Evolutionary conservation across 2,329 filamentous ascomycete species (phyloP).

Genomic region (Xylariaceae sp.): DNA sequence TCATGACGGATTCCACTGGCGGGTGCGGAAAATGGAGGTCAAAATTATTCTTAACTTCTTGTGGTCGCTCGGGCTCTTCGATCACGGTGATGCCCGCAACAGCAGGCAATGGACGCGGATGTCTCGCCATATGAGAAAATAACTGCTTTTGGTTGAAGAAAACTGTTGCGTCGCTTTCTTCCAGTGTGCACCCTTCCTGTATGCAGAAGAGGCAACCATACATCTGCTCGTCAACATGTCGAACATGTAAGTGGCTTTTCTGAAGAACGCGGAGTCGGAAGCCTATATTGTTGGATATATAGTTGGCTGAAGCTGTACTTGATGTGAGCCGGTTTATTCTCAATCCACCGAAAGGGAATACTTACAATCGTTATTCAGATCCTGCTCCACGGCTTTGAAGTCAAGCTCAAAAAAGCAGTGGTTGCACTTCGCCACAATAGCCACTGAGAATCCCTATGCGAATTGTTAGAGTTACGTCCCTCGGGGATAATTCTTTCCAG

Average conservation of each 20-base stretch:
- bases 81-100: slow-evolving; percentile 53
- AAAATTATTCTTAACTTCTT: slow-evolving; percentile 50
- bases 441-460: slow-evolving; percentile 45
- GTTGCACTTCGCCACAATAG: slow-evolving; percentile 54
- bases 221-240: slow-evolving; percentile 53
- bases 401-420: slow-evolving; percentile 58
- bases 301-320: slow-evolving; percentile 49
- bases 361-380: slow-evolving; percentile 53
- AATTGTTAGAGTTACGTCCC: not conserved
- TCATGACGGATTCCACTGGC: slow-evolving; percentile 45
- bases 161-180: slow-evolving; percentile 59
- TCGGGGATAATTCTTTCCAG: not conserved
- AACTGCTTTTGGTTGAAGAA: slow-evolving; percentile 57
- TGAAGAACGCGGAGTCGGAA: slow-evolving; percentile 59
- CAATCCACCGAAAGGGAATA: not conserved
- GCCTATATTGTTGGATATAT: slow-evolving; percentile 47
- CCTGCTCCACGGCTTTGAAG: slow-evolving; percentile 54
- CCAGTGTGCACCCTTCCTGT: slow-evolving; percentile 50
- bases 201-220: slow-evolving; percentile 61
- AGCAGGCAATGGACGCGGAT: slow-evolving; percentile 55
- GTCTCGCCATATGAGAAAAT: slow-evolving; percentile 56
- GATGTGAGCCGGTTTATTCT: slow-evolving; percentile 6
- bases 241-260: slow-evolving; percentile 56
- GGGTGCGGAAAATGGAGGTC: slow-evolving; percentile 54
- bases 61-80: slow-evolving; percentile 46